phyloP scores from a whole-genome alignment of 345 rosid species.

The Eucalyptus tenuipes region DNA sequence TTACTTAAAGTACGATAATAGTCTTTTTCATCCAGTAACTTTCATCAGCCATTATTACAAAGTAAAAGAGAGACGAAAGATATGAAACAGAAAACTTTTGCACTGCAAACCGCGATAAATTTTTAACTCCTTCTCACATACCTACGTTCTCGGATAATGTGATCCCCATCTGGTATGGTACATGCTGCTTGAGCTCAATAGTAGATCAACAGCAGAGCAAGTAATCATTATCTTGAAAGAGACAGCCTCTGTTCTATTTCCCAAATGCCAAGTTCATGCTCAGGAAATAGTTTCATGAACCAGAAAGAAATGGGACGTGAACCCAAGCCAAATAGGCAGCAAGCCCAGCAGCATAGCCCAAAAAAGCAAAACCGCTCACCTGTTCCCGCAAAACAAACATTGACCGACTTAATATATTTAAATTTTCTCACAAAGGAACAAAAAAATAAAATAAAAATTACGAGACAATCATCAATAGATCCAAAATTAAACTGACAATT shows the following conservation, averaged over 20 bases:
- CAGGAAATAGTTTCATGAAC: no score
- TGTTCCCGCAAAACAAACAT: constrained; percentile 9
- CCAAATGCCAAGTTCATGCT: background rate
- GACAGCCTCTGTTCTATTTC: background rate
- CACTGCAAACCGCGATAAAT: background rate
- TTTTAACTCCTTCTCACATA: background rate
- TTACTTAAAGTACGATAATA: background rate
- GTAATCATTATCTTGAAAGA: background rate
- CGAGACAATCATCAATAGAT: background rate
- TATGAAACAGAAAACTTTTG: background rate
- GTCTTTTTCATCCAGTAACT: background rate
- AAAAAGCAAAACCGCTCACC: constrained; percentile 93
- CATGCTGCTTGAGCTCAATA: background rate
- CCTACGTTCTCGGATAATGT: background rate
- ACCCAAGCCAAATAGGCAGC: constrained; percentile 53
- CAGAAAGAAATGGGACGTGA: constrained; percentile 41
- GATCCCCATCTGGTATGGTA: background rate
- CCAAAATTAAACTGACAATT: background rate
- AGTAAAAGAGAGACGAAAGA: background rate
- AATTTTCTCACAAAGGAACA: background rate
- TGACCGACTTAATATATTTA: background rate
- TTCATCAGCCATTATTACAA: background rate
- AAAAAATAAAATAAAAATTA: background rate
- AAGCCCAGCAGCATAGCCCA: constrained; percentile 78
- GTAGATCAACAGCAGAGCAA: background rate